Conservation (phyloP, 2,329 filamentous ascomycete genomes). For the Colletotrichum orchidophilum region DNA sequence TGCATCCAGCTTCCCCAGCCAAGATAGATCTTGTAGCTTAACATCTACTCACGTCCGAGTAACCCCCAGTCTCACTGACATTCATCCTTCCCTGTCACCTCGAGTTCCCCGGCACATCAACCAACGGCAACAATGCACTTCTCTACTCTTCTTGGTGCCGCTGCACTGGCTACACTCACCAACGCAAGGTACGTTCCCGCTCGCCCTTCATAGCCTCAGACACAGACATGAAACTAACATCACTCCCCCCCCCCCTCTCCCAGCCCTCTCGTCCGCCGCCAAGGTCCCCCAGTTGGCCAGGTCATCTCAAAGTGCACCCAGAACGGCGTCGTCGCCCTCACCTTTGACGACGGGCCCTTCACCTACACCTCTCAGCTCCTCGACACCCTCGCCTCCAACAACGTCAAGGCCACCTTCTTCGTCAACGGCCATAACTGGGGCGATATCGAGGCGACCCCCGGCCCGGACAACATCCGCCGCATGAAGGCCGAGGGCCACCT, state of each 20-base stretch:
- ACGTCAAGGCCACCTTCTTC: conserved; percentile 53
- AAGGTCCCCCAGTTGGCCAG: conserved; percentile 13
- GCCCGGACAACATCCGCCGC: conserved; percentile 47
- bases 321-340: conserved; percentile 53
- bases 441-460: conserved; percentile 52
- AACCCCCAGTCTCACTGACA: background rate
- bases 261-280: conserved; percentile 23
- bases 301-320: conserved; percentile 39
- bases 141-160: conserved; percentile 16
- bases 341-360: conserved; percentile 58
- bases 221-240: conserved; percentile 17
- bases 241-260: background rate
- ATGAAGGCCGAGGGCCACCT: conserved; percentile 55
- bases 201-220: background rate
- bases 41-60: background rate
- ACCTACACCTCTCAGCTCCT: conserved; percentile 53
- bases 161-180: conserved; percentile 11
- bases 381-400: conserved; percentile 44
- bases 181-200: conserved; percentile 20
- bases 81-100: background rate
- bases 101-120: background rate
- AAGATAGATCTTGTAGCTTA: background rate
- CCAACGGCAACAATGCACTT: background rate
- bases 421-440: conserved; percentile 51
- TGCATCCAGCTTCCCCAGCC: background rate